Percentiles rank a stretch among this genome's conserved stretches.
These are phyloP conservation scores for Arthrinium phaeospermum DNA, from an alignment of 2,329 filamentous ascomycete species.

Conservation along the genomic window DNA sequence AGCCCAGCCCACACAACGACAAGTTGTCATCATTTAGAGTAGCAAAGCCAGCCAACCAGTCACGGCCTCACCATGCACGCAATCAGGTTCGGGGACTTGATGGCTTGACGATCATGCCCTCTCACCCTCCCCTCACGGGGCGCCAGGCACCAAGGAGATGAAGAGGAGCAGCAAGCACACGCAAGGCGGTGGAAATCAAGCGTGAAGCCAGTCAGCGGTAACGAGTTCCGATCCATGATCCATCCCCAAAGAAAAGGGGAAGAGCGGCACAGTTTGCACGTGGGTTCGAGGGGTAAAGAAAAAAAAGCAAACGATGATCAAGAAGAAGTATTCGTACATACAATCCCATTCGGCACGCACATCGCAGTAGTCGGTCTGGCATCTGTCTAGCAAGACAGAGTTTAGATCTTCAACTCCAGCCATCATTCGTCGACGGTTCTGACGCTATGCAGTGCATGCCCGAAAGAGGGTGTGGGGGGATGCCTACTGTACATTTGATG, in stretches of 20 bases:
- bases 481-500: neutral
- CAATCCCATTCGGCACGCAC: neutral
- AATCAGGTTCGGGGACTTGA: neutral
- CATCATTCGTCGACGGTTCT: slow-evolving; percentile 11
- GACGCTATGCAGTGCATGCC: neutral
- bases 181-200: neutral
- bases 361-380: slow-evolving; percentile 9
- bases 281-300: neutral
- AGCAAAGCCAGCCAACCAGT: neutral
- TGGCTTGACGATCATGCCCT: slow-evolving; percentile 2
- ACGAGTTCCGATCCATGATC: neutral
- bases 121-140: neutral
- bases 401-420: slow-evolving; percentile 7
- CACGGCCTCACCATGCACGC: neutral
- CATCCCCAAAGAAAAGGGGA: neutral
- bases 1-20: neutral
- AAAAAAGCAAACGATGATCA: neutral
- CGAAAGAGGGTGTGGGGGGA: neutral
- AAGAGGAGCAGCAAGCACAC: neutral
- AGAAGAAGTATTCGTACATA: neutral
- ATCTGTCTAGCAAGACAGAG: slow-evolving; percentile 10
- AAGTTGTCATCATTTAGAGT: slow-evolving; percentile 1
- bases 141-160: neutral
- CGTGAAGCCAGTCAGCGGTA: neutral
- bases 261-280: neutral